These are phyloP conservation scores for Eucalyptus viminalis DNA, from an alignment of 345 rosid species.

Conservation along the genomic window DNA sequence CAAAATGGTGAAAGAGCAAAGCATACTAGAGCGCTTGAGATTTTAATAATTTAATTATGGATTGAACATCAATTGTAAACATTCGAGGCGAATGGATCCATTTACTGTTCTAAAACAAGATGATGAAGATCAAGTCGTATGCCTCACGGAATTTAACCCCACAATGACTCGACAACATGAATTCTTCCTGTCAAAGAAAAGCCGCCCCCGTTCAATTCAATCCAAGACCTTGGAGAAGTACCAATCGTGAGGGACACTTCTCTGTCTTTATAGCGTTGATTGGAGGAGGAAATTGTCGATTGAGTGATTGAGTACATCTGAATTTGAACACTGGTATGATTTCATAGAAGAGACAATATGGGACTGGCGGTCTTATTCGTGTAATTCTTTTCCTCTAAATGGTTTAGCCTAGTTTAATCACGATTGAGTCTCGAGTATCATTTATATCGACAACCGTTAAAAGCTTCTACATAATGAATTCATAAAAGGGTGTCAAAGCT, in stretches of 20 bases:
- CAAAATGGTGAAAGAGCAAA: not conserved
- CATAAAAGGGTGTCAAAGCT: too few relatives aligned
- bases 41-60: not conserved
- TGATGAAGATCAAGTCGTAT: not conserved
- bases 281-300: not conserved
- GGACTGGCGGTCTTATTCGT: not conserved
- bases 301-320: not conserved
- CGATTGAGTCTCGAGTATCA: too few relatives aligned
- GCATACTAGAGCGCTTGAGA: not conserved
- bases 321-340: too few relatives aligned
- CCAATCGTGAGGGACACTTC: not conserved
- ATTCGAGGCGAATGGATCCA: not conserved
- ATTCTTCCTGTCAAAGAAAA: not conserved
- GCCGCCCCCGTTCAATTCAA: not conserved
- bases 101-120: not conserved
- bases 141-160: not conserved
- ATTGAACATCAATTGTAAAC: not conserved
- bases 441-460: fast-evolving
- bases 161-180: not conserved
- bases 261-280: not conserved
- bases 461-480: too few relatives aligned
- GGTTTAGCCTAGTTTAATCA: not conserved
- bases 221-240: not conserved
- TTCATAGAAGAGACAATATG: too few relatives aligned
- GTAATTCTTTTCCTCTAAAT: too few relatives aligned